Evolutionary conservation across 2,329 filamentous ascomycete genomes (phyloP).

Genomic region (Xylariomycetidae sp.): DNA sequence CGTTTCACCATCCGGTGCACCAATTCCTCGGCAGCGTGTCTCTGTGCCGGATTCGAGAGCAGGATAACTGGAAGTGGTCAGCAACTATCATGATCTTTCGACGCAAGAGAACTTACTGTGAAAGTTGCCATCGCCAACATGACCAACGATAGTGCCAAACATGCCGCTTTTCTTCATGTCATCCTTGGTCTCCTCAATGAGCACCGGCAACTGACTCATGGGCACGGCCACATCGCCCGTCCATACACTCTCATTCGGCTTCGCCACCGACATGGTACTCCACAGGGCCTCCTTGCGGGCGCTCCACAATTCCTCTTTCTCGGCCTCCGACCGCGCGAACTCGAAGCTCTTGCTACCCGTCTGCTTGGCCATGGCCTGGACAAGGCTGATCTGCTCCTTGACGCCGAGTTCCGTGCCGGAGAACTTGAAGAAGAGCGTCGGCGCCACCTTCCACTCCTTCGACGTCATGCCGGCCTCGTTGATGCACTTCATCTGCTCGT

Average conservation of each 20-base stretch:
- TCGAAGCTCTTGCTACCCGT: constrained; percentile 65
- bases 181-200: constrained; percentile 71
- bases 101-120: constrained; percentile 46
- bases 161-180: constrained; percentile 53
- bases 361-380: constrained; percentile 26
- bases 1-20: constrained; percentile 83
- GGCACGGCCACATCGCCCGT: constrained; percentile 84
- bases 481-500: constrained; percentile 63
- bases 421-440: constrained; percentile 69
- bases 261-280: constrained; percentile 66
- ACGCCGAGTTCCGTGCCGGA: constrained; percentile 58
- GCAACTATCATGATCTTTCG: no score
- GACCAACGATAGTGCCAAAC: constrained; percentile 60
- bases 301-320: constrained; percentile 74
- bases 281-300: constrained; percentile 80
- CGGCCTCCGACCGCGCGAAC: constrained; percentile 64
- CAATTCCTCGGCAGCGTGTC: constrained; percentile 59
- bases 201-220: constrained; percentile 63
- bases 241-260: constrained; percentile 68
- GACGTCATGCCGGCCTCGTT: constrained; percentile 51
- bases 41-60: constrained; percentile 59
- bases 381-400: constrained; percentile 63
- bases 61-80: constrained; percentile 39
- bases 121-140: constrained; percentile 75
- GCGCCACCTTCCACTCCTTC: constrained; percentile 55